phyloP scores from a whole-genome alignment of 2,329 filamentous ascomycete genomes.

The Metarhizium robertsii region DNA sequence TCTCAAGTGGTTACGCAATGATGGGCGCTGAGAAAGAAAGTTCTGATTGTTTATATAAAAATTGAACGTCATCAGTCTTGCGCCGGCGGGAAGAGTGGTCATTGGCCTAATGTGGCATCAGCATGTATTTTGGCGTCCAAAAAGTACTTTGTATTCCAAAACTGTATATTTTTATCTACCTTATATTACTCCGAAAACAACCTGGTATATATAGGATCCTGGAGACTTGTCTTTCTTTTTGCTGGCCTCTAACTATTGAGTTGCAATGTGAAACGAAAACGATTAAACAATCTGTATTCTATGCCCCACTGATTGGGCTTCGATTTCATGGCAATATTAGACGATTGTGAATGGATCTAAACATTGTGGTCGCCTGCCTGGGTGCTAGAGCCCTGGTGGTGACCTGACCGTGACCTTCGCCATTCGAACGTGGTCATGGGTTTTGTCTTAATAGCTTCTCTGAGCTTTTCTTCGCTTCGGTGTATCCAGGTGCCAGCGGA shows the following conservation, averaged over 20 bases:
- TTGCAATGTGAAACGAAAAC: background rate
- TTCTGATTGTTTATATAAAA: too few species aligned
- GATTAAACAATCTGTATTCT: background rate
- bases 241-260: background rate
- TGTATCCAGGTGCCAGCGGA: constrained; percentile 28
- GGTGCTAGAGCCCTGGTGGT: background rate
- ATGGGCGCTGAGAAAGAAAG: constrained; percentile 3
- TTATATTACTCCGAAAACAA: background rate
- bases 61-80: too few species aligned
- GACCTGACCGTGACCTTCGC: constrained; percentile 8
- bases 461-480: constrained; percentile 30
- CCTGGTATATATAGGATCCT: background rate
- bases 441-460: constrained; percentile 30
- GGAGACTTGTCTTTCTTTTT: background rate
- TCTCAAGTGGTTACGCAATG: constrained; percentile 19
- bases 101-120: background rate
- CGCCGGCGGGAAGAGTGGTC: background rate
- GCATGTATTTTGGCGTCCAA: background rate
- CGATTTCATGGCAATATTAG: background rate
- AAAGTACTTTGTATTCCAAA: background rate
- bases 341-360: background rate
- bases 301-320: background rate
- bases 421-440: constrained; percentile 26
- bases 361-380: constrained; percentile 2
- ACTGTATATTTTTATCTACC: background rate